Evolutionary conservation across 352 stramenopile species (phyloP).

Genomic region (Pythium dissimile): DNA sequence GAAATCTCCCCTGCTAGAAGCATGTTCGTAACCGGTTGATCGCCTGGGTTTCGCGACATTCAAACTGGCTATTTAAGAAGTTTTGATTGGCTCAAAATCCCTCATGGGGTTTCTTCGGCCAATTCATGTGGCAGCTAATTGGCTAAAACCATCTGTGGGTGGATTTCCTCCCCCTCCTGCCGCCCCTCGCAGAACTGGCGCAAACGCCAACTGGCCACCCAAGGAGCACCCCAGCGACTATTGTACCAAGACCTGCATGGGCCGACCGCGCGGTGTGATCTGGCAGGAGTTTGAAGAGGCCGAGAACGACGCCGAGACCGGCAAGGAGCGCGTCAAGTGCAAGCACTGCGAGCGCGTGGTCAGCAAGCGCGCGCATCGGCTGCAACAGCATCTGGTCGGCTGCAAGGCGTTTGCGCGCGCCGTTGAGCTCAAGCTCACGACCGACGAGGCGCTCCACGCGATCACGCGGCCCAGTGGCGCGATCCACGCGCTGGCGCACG

Average conservation of each 20-base stretch:
- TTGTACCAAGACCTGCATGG: constrained; percentile 15
- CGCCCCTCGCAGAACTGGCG: no score
- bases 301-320: constrained; percentile 27
- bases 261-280: constrained; percentile 24
- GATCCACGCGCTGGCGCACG: not conserved
- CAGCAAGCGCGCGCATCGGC: constrained; percentile 26
- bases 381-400: constrained; percentile 26
- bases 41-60: not conserved
- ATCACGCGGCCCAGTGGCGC: constrained; percentile 16
- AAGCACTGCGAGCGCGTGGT: constrained; percentile 30
- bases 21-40: constrained; percentile 13
- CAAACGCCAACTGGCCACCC: not conserved
- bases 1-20: constrained; percentile 16
- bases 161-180: not conserved
- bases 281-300: constrained; percentile 26
- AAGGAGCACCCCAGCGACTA: not conserved
- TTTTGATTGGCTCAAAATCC: constrained; percentile 14
- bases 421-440: constrained; percentile 29
- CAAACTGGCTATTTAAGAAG: not conserved
- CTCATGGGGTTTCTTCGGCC: constrained; percentile 3
- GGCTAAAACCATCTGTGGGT: constrained; percentile 1
- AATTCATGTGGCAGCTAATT: not conserved
- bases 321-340: constrained; percentile 30
- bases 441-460: constrained; percentile 23
- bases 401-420: constrained; percentile 27